These are phyloP conservation scores for Ustilago esculenta DNA, from an alignment of 1,284 basidiomycete species.

Conservation along the genomic window DNA sequence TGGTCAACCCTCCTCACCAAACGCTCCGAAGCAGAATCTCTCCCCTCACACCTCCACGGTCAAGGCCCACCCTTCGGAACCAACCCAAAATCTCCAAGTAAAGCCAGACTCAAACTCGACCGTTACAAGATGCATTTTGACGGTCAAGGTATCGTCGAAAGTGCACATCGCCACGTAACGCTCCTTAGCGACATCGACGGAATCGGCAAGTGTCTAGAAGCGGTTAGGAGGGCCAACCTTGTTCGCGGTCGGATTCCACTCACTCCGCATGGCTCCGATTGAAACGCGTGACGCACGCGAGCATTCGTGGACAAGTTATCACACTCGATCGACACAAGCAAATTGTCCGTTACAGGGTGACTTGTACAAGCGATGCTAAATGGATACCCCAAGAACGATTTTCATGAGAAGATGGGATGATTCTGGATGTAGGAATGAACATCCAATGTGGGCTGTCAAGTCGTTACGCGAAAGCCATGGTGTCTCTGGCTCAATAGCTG, in stretches of 20 bases:
- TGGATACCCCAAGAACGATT: too few relatives aligned
- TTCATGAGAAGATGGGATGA: too few relatives aligned
- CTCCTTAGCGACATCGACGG: constrained; percentile 57
- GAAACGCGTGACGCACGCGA: too few relatives aligned
- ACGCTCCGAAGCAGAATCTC: constrained; percentile 22
- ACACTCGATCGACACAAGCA: too few relatives aligned
- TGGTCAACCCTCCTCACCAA: constrained; percentile 40
- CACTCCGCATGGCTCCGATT: too few relatives aligned
- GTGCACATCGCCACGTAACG: constrained; percentile 55
- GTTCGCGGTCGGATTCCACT: constrained; percentile 7
- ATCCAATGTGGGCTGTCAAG: too few relatives aligned
- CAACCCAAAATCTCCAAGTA: constrained; percentile 5
- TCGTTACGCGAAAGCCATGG: too few relatives aligned
- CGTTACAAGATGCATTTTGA: constrained; percentile 25
- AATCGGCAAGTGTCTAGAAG: constrained; percentile 37
- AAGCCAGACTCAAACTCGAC: constrained; percentile 30
- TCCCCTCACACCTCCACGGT: constrained; percentile 6
- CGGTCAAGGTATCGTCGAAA: constrained; percentile 55
- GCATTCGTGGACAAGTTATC: too few relatives aligned
- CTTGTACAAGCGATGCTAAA: background rate
- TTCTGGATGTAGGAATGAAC: too few relatives aligned
- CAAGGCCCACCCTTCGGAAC: constrained; percentile 19
- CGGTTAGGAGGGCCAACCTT: constrained; percentile 28
- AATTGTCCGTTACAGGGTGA: background rate
- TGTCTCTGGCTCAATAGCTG: constrained; percentile 19